Evolutionary conservation across 495 filamentous ascomycete species (phyloP).

Genomic region (Rostrohypoxylon terebratum): DNA sequence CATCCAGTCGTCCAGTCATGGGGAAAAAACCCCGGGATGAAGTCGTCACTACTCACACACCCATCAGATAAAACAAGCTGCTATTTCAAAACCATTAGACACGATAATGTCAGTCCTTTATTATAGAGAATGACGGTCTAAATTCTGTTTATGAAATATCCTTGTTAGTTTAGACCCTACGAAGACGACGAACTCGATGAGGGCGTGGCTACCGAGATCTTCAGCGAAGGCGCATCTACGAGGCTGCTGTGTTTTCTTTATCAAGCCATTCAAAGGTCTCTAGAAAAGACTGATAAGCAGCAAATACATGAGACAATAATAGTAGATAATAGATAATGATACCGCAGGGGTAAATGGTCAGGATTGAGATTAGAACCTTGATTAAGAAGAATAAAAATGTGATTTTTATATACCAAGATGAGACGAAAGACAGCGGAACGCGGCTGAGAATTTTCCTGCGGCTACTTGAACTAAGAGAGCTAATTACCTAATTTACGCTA

Average conservation of each 20-base stretch:
- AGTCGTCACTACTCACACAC: conserved; percentile 7
- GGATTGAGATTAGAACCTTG: conserved; percentile 11
- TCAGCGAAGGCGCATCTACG: conserved; percentile 10
- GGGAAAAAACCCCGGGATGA: conserved; percentile 9
- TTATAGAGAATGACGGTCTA: not conserved
- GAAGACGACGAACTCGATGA: not conserved
- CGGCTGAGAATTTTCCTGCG: conserved; percentile 42
- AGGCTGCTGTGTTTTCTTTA: conserved; percentile 10
- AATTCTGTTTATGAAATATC: conserved; percentile 19
- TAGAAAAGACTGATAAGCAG: conserved; percentile 2
- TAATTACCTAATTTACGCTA: conserved; percentile 36
- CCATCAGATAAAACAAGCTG: conserved; percentile 3
- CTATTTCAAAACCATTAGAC: not conserved
- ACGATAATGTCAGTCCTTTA: conserved; percentile 4
- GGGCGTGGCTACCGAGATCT: conserved; percentile 1
- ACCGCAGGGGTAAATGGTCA: not conserved
- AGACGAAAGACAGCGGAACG: conserved; percentile 20
- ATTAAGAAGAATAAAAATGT: conserved; percentile 6
- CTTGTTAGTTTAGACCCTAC: conserved; percentile 8
- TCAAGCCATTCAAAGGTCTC: not conserved
- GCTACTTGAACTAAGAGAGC: not conserved
- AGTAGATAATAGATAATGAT: not conserved
- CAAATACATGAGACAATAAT: not conserved
- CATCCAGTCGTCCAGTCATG: conserved; percentile 4
- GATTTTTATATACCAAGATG: conserved; percentile 12